Base-by-base conservation (phyloP, 345 rosid genomes). In the Euphorbia pulcherrima region DNA sequence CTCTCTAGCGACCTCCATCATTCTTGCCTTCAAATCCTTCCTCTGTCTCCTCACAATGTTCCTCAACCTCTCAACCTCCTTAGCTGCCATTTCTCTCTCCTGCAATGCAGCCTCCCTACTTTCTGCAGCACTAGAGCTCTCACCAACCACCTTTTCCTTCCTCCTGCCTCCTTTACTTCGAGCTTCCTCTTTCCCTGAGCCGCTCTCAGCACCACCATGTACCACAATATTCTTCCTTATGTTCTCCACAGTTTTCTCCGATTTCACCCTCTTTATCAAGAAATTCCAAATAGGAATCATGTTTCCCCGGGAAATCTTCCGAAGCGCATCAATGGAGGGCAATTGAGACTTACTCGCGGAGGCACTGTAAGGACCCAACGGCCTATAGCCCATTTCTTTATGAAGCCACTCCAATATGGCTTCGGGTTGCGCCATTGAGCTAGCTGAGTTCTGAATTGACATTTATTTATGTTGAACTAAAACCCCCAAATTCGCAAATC, bases 1-100 rank as follows among this genome's bases (percentile, higher is more conserved):
- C 82, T 90, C 98, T 78, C 93, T 87, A 0, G 97, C 84, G 28
- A 90, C 83, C 81, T 92, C 98, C 75, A 87, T 66, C 98, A 92
- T 92, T 77, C 89, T 87, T 11, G 97, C 84, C 69, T 76, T 83
- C 78, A 92, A 77, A 72, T 92, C 98, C 78, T 88, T 92, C 77
- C 88, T 85, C 72, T 88, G 93, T 81, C 96, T 83, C 81, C 85
- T 75, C 68, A 90, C 82, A 55, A 85, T 68, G 61, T 81, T 85
- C 86, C 97, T 85, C 83, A 88, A 66, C 78, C 92, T 83, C 83
- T 92, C 90, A 35, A 84, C 93, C 64, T 92, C 96, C 76, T 88
- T 90, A 0, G 80, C 87, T 2, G 88, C 97, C 66, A 67, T 52
- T 12, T 88, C 92, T 75, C 89, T 84, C 77, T 92, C 97, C 78